Evolutionary conservation across 2,329 filamentous ascomycete genomes (phyloP), one percentile per base, ranked within the genome.

Genomic region (Arthrobotrys conoides): DNA sequence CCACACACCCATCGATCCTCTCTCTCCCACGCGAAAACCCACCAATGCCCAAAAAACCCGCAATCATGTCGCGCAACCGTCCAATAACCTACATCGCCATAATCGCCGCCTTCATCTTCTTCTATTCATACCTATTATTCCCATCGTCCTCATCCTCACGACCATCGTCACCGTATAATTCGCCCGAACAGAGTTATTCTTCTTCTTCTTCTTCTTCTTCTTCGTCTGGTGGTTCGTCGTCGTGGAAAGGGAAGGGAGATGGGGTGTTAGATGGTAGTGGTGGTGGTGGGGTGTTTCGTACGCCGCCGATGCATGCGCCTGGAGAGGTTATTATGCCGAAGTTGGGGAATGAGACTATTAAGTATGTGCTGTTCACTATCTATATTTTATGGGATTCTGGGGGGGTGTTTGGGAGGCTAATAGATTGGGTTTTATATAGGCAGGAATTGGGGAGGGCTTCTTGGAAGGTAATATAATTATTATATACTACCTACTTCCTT

Each of bases 261-360:
- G 72, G 33, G 8, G 5, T 36, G 8, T 36, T 12, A 8, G 33
- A 77, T 10, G 82, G 82, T 18, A 80, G 86, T 22, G 86, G 87
- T 89, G 33, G 85, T 88, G 0, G 84, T 85, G 27, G 84, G 84
- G 33, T 33, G 2, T 61, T 61, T 44, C n/a, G 20, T 1, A 44
- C 33, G 36, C 57, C 57, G 36, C 84, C 91, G 18, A 86, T 93
- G 22, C 87, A 87, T 18, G 57, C 33, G 18, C 57, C 57, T 10
- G 92, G 92, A 71, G 89, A 89, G 70, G 91, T 90, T 2, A 95
- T 94, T 82, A 92, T 92, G 64, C 91, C 92, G 0, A 94, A 93
- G 85, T 86, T 96, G 67, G 93, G 92, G 83, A 96, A 96, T 85
- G 92, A 91, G 77, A 96, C 93, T 5, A 86, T 90, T 68, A 96